Percentiles rank a stretch among this genome's conserved stretches.
These are phyloP conservation scores for Paraconiothyrium sp. DNA, from an alignment of 2,329 filamentous ascomycete species.

Conservation along the genomic window DNA sequence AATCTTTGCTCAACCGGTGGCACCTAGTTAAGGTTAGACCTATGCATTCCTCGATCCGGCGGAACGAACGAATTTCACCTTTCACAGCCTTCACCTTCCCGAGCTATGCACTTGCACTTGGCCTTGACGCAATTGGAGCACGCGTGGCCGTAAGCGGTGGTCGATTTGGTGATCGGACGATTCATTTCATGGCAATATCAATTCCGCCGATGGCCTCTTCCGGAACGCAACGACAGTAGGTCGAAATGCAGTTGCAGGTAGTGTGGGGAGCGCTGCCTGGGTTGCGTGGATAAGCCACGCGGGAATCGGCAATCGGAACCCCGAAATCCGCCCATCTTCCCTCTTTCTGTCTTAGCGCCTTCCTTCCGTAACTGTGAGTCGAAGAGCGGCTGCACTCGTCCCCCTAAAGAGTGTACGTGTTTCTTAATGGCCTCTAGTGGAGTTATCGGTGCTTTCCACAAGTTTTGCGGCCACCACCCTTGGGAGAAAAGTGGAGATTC, in stretches of 20 bases:
- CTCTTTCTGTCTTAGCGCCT: background rate
- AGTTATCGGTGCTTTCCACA: too few species aligned
- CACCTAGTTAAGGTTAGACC: constrained; percentile 23
- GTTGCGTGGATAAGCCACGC: background rate
- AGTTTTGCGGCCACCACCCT: too few species aligned
- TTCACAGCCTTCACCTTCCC: constrained; percentile 21
- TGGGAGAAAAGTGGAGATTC: too few species aligned
- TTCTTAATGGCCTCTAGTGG: too few species aligned
- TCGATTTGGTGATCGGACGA: background rate
- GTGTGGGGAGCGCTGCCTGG: background rate
- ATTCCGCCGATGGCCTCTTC: background rate
- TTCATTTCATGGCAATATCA: background rate
- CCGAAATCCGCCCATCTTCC: background rate
- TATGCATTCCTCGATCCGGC: background rate
- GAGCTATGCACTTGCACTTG: constrained; percentile 23
- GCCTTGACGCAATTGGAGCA: constrained; percentile 25
- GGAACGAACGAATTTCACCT: constrained; percentile 11
- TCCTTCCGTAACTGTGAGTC: background rate
- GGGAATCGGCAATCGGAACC: background rate
- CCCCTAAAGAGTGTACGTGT: too few species aligned
- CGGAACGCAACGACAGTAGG: too few species aligned
- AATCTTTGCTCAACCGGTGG: constrained; percentile 31
- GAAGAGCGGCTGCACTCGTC: too few species aligned
- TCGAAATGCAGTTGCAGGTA: background rate
- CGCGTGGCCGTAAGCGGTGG: constrained; percentile 24